Base-by-base conservation (phyloP, 2,329 filamentous ascomycete species). In the Westerdykella aurantiaca region DNA sequence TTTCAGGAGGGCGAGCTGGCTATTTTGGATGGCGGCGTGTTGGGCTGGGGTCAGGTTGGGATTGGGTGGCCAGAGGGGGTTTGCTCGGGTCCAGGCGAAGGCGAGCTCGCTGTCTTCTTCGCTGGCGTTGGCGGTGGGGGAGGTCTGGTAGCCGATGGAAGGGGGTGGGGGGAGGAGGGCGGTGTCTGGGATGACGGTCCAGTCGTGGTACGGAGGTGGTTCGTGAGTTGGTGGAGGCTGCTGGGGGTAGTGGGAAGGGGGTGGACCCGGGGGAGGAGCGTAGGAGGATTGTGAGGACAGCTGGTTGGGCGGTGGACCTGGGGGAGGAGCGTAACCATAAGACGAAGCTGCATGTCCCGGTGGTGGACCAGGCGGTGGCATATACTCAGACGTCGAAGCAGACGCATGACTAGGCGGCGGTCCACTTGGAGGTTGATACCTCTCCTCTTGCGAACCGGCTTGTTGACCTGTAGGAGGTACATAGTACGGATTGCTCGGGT, bases 141-240 rank as follows among this genome's bases (percentile, higher is more conserved):
- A 88, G 25, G 65, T 69, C 47, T 86, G 80, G 56, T 81, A 80
- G 39, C 79, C 79, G 42, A 88, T 75, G 23, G 78, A 77, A 0
- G 86, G 86, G 1, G 86, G 86, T 0, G 85, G 85, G 1, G 85
- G 85, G 35, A 89, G 79, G 9, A 86, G 74, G 1, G 83, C 74
- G 1, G 80, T 88, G 63, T 89, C 85, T 0, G 85, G 84, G 1
- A 88, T 83, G 3, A 82, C 78, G 6, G 76, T 74, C 86, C 86
- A 89, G 66, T 86, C 80, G 61, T 88, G 84, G 53, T 80, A 80
- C 21, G 77, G 74, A 14, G 78, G 78, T 12, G 78, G 77, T 18
- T 68, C 57, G 44, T 58, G 61, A 45, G 57, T 63, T 37, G 64
- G 61, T 18, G 63, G 63, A 11, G 60, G 66, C 43, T 61, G 63